Percentiles rank a stretch among this genome's conserved stretches.
These are phyloP conservation scores for Leptomonas pyrrhocoris DNA, from an alignment of 208 protist genomes.

Conservation along the genomic window DNA sequence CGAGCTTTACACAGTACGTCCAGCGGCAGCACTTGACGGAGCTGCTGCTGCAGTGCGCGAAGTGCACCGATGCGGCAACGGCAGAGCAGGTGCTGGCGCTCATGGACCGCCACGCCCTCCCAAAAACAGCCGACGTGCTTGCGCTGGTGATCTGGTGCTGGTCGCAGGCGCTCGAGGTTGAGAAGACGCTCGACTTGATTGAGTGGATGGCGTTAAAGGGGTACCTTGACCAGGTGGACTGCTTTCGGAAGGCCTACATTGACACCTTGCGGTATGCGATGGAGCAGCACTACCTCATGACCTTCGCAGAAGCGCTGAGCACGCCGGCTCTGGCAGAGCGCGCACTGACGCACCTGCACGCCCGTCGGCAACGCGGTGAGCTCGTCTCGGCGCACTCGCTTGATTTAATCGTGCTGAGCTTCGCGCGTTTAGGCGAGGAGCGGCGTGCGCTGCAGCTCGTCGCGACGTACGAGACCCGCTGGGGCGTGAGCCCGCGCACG, in stretches of 20 bases:
- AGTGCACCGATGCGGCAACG: conserved; percentile 70
- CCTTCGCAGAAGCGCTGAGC: conserved; percentile 58
- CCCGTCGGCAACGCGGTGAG: conserved; percentile 37
- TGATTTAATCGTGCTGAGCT: conserved; percentile 75
- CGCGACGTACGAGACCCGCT: conserved; percentile 54
- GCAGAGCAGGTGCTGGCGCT: conserved; percentile 72
- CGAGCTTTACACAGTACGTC: conserved; percentile 74
- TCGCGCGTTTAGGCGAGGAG: conserved; percentile 68
- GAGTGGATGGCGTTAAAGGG: conserved; percentile 83
- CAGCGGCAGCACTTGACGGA: conserved; percentile 74
- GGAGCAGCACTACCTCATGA: conserved; percentile 81
- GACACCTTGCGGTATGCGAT: conserved; percentile 76
- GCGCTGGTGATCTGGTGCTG: conserved; percentile 80
- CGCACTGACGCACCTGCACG: conserved; percentile 56
- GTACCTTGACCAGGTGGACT: conserved; percentile 75
- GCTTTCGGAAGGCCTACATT: conserved; percentile 63
- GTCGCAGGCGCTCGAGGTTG: conserved; percentile 62
- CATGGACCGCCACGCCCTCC: conserved; percentile 85
- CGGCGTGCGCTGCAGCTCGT: conserved; percentile 68
- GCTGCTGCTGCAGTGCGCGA: conserved; percentile 79
- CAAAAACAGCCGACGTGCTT: conserved; percentile 76
- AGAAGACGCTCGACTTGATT: conserved; percentile 79
- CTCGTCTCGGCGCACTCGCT: conserved; percentile 76
- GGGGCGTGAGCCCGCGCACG: conserved; percentile 64
- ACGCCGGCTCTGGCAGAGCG: conserved; percentile 43